Percentiles rank a stretch among this genome's conserved stretches.
phyloP scores from a whole-genome alignment of 2,329 filamentous ascomycete species.

The Trichoderma asperellum region DNA sequence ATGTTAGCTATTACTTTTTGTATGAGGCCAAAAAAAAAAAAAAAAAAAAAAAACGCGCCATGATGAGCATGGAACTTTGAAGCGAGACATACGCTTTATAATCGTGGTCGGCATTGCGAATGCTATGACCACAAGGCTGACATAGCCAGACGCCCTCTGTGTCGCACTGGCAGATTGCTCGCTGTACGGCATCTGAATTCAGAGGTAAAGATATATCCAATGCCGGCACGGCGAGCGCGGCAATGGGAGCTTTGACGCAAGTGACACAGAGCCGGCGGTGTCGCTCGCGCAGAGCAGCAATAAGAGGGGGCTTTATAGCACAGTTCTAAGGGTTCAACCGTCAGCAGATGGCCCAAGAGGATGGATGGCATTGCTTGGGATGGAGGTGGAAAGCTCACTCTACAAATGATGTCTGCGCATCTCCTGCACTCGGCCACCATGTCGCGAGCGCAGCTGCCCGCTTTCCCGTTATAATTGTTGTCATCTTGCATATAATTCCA shows the following conservation, averaged over 20 bases:
- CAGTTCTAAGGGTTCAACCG: constrained; percentile 69
- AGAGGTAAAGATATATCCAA: constrained; percentile 52
- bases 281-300: constrained; percentile 68
- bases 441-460: constrained; percentile 81
- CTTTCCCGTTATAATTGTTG: constrained; percentile 64
- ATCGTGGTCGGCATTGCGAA: constrained; percentile 62
- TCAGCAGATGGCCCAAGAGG: neutral
- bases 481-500: constrained; percentile 64
- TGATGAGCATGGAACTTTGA: neutral
- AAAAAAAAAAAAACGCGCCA: neutral
- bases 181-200: constrained; percentile 60
- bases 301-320: constrained; percentile 77
- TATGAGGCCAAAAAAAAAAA: no score
- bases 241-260: constrained; percentile 74
- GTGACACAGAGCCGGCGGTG: constrained; percentile 79
- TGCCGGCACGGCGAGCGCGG: constrained; percentile 52
- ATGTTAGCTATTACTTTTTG: neutral
- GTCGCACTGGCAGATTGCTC: constrained; percentile 57
- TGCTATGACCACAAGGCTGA: constrained; percentile 75
- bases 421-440: constrained; percentile 82
- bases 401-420: constrained; percentile 77
- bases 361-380: neutral
- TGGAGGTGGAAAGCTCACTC: constrained; percentile 58
- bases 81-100: constrained; percentile 56
- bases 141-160: constrained; percentile 77